These are phyloP conservation scores for Trichoderma breve DNA, from an alignment of 2,329 filamentous ascomycete species.

Conservation along the genomic window DNA sequence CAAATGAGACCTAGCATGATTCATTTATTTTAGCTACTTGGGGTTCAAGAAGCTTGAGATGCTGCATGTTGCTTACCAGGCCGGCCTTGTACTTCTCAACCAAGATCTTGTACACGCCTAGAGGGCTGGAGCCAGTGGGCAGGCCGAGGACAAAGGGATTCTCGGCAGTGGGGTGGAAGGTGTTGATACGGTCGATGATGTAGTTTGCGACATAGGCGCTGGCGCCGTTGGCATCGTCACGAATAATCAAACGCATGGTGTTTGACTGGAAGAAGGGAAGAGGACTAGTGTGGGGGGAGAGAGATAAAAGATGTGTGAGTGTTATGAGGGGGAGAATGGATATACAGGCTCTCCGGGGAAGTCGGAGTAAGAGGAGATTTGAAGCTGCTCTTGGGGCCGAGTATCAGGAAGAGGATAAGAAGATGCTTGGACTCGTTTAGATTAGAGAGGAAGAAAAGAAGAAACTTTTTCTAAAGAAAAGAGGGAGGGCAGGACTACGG, in stretches of 20 bases:
- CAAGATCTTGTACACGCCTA: constrained; percentile 73
- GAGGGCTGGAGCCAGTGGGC: constrained; percentile 78
- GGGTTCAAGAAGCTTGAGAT: neutral
- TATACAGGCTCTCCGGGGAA: neutral
- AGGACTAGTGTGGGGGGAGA: neutral
- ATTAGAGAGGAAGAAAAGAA: neutral
- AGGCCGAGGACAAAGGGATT: constrained; percentile 80
- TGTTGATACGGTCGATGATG: constrained; percentile 77
- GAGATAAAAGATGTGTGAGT: neutral
- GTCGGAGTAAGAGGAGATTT: neutral
- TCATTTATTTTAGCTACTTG: neutral
- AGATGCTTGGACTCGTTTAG: neutral
- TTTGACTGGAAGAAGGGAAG: constrained; percentile 23
- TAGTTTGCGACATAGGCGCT: constrained; percentile 79
- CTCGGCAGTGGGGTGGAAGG: constrained; percentile 68
- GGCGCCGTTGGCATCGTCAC: constrained; percentile 66
- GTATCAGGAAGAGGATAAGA: neutral
- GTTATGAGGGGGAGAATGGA: neutral
- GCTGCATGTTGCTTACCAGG: constrained; percentile 39
- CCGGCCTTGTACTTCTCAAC: constrained; percentile 69
- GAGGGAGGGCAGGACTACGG: constrained; percentile 9
- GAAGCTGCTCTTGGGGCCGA: neutral
- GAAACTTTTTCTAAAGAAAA: constrained; percentile 7
- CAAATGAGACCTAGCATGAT: constrained; percentile 66
- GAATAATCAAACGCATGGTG: constrained; percentile 77